Conservation (phyloP, 176 grass and related monocot species). For the Oryza brachyantha region DNA sequence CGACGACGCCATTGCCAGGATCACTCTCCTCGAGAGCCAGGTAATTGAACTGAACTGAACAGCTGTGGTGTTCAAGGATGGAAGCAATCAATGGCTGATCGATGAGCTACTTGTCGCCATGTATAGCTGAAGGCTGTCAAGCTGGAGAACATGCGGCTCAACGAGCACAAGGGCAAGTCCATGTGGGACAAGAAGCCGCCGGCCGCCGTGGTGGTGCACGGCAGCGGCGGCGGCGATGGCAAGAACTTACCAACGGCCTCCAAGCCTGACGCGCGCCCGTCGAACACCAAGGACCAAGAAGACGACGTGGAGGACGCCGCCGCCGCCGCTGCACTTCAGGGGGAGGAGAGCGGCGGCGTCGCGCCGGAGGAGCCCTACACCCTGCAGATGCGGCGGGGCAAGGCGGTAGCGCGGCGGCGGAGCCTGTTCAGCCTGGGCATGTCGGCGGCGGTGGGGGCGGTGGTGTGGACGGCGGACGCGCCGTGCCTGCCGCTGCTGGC, state of each 20-base stretch:
- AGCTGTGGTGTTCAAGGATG: no score
- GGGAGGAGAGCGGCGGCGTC: background rate
- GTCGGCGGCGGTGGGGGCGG: constrained; percentile 49
- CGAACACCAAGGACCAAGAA: background rate
- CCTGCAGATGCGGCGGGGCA: background rate
- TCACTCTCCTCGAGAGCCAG: constrained; percentile 42
- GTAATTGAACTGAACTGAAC: no score
- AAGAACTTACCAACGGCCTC: background rate
- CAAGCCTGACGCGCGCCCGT: background rate
- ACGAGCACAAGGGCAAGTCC: constrained; percentile 38
- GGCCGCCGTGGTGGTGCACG: background rate
- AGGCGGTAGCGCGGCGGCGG: constrained; percentile 12
- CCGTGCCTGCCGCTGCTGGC: constrained; percentile 55
- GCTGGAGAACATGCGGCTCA: constrained; percentile 58
- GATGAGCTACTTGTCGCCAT: no score
- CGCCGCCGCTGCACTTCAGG: no score
- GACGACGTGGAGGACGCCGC: background rate
- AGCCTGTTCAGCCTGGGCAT: constrained; percentile 57
- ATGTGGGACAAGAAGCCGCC: constrained; percentile 25
- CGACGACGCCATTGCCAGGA: constrained; percentile 33
- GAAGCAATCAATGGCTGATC: no score
- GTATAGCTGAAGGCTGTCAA: constrained; percentile 32
- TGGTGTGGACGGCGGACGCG: constrained; percentile 40
- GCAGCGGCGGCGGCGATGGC: background rate
- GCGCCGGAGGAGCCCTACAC: background rate